Conservation (phyloP, 208 protist species). For the Crithidia bombi region DNA sequence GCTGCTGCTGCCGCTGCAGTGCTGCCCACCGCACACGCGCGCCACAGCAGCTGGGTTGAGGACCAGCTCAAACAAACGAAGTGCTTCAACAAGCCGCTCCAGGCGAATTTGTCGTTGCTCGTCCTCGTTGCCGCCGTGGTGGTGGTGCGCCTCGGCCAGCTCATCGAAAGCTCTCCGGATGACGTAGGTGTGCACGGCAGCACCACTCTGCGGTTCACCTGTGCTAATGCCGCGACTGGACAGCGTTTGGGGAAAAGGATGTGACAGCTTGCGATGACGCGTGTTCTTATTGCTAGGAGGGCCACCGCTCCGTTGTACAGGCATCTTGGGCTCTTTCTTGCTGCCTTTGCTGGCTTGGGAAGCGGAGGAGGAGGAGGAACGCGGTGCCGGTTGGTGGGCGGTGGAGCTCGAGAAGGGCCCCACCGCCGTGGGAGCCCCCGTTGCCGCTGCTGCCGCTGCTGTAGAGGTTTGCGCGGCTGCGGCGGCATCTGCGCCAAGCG, state of each 20-base stretch:
- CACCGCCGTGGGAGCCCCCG: not conserved
- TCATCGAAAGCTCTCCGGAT: constrained; percentile 30
- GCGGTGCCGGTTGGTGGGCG: too few relatives aligned
- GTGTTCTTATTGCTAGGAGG: too few relatives aligned
- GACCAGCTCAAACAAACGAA: constrained; percentile 22
- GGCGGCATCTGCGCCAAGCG: not conserved
- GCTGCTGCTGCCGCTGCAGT: constrained; percentile 5
- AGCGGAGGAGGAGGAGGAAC: too few relatives aligned
- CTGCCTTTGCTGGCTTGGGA: too few relatives aligned
- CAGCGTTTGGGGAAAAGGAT: too few relatives aligned
- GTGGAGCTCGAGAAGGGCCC: too few relatives aligned
- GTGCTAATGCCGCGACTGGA: too few relatives aligned
- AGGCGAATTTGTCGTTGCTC: not conserved
- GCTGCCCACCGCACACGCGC: constrained; percentile 19
- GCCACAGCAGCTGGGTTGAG: constrained; percentile 21
- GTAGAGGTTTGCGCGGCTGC: not conserved
- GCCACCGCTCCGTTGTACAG: too few relatives aligned
- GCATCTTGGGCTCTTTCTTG: too few relatives aligned
- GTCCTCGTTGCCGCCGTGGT: not conserved
- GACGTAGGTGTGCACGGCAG: constrained; percentile 18
- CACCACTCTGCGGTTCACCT: not conserved
- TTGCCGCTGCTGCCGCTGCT: not conserved
- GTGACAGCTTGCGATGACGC: too few relatives aligned
- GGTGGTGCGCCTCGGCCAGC: constrained; percentile 22
- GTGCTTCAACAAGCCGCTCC: constrained; percentile 17